Evolutionary conservation across 805 yeast species (phyloP).

Genomic region (Wickerhamiella kurtzmanii): DNA sequence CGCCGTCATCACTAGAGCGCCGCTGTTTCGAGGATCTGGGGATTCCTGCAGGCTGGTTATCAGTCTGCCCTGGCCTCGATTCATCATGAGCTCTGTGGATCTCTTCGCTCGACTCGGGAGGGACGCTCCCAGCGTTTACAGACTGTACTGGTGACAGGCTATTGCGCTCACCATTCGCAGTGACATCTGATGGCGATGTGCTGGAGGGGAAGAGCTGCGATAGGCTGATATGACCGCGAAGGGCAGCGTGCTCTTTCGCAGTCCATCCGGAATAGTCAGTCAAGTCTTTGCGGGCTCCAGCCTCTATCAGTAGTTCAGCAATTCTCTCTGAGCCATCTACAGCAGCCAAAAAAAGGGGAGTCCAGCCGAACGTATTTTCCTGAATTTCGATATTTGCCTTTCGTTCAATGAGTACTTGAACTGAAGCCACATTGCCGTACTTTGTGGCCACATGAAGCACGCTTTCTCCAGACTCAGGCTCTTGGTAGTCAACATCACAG

Average conservation of each 20-base stretch:
- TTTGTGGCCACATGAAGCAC: conserved; percentile 73
- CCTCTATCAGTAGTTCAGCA: conserved; percentile 39
- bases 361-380: conserved; percentile 80
- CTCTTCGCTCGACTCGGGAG: too few species aligned
- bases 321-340: conserved; percentile 62
- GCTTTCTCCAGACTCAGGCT: conserved; percentile 47
- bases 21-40: conserved; percentile 2
- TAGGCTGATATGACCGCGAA: conserved; percentile 70
- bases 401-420: conserved; percentile 40
- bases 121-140: not conserved
- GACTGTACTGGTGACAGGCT: not conserved
- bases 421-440: conserved; percentile 40
- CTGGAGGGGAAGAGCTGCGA: conserved; percentile 39
- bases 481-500: conserved; percentile 51
- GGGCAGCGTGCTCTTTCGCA: conserved; percentile 91
- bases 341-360: conserved; percentile 82
- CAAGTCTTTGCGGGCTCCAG: conserved; percentile 40
- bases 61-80: not conserved
- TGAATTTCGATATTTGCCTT: conserved; percentile 65
- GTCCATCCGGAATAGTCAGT: conserved; percentile 88
- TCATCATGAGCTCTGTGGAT: too few species aligned
- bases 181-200: not conserved
- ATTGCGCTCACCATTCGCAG: not conserved
- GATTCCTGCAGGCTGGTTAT: not conserved
- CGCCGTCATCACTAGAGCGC: conserved; percentile 26